Base-by-base conservation (phyloP, 305 asterid species). In the Fraxinus nigra region DNA sequence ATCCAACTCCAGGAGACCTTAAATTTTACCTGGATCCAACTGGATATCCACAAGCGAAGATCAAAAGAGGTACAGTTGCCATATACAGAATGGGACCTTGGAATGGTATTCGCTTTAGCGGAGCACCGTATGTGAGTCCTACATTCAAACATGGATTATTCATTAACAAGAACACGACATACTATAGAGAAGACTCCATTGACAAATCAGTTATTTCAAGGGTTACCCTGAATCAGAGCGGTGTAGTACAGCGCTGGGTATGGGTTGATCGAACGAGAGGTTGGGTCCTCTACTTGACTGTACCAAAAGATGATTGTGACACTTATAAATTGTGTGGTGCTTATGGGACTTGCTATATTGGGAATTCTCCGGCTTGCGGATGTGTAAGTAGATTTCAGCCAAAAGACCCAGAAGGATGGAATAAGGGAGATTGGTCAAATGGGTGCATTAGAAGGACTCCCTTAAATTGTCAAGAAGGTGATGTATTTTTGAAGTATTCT, bases 261-360 rank as follows among this genome's bases (percentile, higher is more conserved):
- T 67, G 74, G 74, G 74, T 28, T 11, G 74, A 67, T 67, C 37
- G 7, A 28, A 28, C 37, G 20, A 26, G 37, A 67, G 74, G 37
- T 9, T 67, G 74, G 74, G 74, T 67, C 8, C n/a, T 0, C n/a
- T 67, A 26, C 74, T 5, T 67, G 30, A 67, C 10, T 3, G 0
- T 61, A 46, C 90, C 88, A 11, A 46, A 54, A 3, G 88, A 87
- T 70, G 79, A 75, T n/a, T 87, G 90, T 72, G 90, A 87, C 74
- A 0, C n/a, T 35, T 87, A 85, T 38, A 16, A 54, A 5, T 28
- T 14, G 1, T 87, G 90, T 59, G 87, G 88, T 2, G 74, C 85
- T 0, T 43, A 87, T 28, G 88, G 86, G 0, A 75, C 34, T 40
- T 74, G 78, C 78, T 3, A 40, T 48, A 46, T 76, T 9, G 61